Evolutionary conservation across 192 early-diverging fungal genomes (phyloP).

Genomic region (Coemansia sp.): DNA sequence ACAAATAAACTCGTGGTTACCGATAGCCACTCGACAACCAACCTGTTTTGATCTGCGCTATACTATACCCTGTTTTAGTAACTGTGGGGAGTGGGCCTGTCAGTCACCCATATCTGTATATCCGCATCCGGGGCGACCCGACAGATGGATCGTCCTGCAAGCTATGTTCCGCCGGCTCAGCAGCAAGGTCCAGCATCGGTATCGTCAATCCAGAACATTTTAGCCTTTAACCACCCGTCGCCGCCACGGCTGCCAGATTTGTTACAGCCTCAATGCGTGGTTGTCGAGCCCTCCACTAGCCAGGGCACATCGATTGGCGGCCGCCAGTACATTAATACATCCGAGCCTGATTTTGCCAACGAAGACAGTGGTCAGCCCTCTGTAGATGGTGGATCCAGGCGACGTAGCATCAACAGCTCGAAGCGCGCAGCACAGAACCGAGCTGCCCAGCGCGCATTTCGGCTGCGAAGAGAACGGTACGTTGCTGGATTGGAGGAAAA

Average conservation of each 20-base stretch:
- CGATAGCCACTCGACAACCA: not conserved
- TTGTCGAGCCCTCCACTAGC: constrained; percentile 8
- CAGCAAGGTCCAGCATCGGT: constrained; percentile 20
- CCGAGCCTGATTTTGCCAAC: constrained; percentile 23
- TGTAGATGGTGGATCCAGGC: constrained; percentile 22
- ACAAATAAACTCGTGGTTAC: not conserved
- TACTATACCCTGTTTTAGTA: not conserved
- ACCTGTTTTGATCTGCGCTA: not conserved
- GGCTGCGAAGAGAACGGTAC: constrained; percentile 47
- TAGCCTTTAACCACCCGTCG: constrained; percentile 9
- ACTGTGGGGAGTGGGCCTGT: not conserved
- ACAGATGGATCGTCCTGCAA: constrained; percentile 32
- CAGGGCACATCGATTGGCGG: constrained; percentile 14
- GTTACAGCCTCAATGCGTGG: not conserved
- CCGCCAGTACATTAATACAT: constrained; percentile 18
- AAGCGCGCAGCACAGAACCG: constrained; percentile 54
- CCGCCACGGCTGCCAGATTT: not conserved
- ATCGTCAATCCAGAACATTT: constrained; percentile 26
- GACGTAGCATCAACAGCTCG: constrained; percentile 52
- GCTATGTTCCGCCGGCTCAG: constrained; percentile 15
- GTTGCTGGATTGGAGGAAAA: constrained; percentile 50
- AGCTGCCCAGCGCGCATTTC: constrained; percentile 50
- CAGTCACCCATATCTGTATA: not conserved
- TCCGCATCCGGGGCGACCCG: constrained; percentile 2
- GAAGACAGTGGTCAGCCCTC: constrained; percentile 24